These are phyloP conservation scores for Sextonia rubra DNA, from an alignment of 164 flowering plant genomes.

Conservation along the genomic window DNA sequence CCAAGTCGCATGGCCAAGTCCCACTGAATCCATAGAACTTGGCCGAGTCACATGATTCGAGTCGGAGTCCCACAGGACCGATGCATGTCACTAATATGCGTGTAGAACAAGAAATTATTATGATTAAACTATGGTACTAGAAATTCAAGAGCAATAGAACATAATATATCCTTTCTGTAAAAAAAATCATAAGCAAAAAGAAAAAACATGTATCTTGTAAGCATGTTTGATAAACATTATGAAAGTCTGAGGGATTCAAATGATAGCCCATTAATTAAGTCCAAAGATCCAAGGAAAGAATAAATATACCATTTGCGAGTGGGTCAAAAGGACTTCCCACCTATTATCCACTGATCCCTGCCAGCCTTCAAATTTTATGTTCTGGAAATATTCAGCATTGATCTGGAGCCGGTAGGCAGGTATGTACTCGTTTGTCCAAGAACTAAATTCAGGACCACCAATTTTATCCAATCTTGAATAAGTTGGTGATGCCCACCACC, in stretches of 20 bases:
- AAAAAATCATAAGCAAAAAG: not conserved
- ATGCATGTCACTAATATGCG: no score
- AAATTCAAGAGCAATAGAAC: no score
- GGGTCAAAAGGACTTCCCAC: conserved; percentile 87
- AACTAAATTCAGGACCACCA: conserved; percentile 71
- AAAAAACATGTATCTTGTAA: not conserved
- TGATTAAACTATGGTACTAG: no score
- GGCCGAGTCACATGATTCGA: no score
- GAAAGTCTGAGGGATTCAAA: not conserved
- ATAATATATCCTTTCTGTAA: no score
- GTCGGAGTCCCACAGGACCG: no score
- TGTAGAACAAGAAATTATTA: no score
- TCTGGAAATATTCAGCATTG: conserved; percentile 34
- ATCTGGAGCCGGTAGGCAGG: conserved; percentile 71
- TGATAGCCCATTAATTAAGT: not conserved
- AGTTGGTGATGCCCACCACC: conserved; percentile 48
- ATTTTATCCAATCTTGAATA: conserved; percentile 54
- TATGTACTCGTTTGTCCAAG: conserved; percentile 64
- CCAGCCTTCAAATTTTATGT: conserved; percentile 70
- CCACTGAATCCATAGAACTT: no score
- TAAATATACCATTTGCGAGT: conserved; percentile 85
- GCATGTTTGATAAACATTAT: not conserved
- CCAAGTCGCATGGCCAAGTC: no score
- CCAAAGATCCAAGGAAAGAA: conserved; percentile 20
- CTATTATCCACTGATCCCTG: conserved; percentile 43